Percentiles rank a stretch among this genome's conserved stretches.
phyloP scores from a whole-genome alignment of 1,284 basidiomycete species.

The Moesziomyces sp. region DNA sequence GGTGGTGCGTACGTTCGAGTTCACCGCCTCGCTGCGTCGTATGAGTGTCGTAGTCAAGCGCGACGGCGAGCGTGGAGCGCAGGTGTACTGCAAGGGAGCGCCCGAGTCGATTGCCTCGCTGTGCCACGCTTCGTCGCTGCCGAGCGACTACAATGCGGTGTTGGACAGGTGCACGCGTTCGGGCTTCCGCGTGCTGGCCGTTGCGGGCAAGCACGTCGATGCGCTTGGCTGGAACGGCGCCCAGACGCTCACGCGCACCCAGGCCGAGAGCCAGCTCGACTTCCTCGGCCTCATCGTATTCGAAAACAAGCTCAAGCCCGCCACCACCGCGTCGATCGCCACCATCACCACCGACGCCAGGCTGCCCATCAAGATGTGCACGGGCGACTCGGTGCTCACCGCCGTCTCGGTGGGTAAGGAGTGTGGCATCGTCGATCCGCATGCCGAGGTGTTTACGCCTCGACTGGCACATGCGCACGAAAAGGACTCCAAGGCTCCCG shows the following conservation, averaged over 20 bases:
- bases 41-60: slow-evolving; percentile 48
- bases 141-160: slow-evolving; percentile 26
- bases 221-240: slow-evolving; percentile 22
- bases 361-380: slow-evolving; percentile 53
- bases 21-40: slow-evolving; percentile 34
- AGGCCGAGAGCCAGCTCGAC: slow-evolving; percentile 27
- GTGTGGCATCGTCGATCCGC: slow-evolving; percentile 27
- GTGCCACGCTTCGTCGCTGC: slow-evolving; percentile 17
- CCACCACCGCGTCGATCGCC: slow-evolving; percentile 26
- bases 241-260: slow-evolving; percentile 8
- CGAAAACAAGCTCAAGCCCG: slow-evolving; percentile 45
- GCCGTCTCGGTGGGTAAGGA: slow-evolving; percentile 49
- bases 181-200: slow-evolving; percentile 46
- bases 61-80: not conserved
- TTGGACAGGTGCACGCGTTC: slow-evolving; percentile 32
- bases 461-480: slow-evolving; percentile 4
- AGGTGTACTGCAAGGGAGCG: slow-evolving; percentile 46
- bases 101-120: slow-evolving; percentile 31
- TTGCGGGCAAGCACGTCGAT: slow-evolving; percentile 33
- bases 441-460: slow-evolving; percentile 32
- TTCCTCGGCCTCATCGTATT: slow-evolving; percentile 50
- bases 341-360: slow-evolving; percentile 33
- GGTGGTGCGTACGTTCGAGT: slow-evolving; percentile 35
- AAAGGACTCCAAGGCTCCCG: not conserved
- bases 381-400: slow-evolving; percentile 51